Percentiles rank a stretch among this genome's conserved stretches.
Evolutionary conservation across 2,329 filamentous ascomycete species (phyloP).

Genomic region (Aureobasidium subglaciale): DNA sequence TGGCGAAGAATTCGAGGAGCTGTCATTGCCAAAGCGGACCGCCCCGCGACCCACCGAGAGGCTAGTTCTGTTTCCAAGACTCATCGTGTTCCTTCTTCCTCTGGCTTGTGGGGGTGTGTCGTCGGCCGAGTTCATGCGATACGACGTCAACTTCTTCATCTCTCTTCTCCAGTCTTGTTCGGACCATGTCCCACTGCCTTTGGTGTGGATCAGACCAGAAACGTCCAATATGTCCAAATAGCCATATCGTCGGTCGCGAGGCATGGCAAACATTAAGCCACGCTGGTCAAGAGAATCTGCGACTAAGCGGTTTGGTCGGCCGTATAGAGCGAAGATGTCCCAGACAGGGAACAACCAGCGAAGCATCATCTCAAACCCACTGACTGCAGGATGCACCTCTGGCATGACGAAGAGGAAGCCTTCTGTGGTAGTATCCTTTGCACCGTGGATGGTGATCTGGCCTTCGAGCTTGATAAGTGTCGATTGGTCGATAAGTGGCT

Average conservation of each 20-base stretch:
- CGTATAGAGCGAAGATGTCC: conserved; percentile 87
- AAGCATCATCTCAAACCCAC: conserved; percentile 91
- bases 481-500: conserved; percentile 87
- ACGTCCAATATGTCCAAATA: conserved; percentile 89
- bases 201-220: conserved; percentile 66
- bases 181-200: conserved; percentile 69
- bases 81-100: conserved; percentile 19
- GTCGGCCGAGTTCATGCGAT: conserved; percentile 55
- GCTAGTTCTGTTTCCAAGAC: conserved; percentile 32
- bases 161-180: conserved; percentile 86
- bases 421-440: conserved; percentile 69
- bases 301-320: conserved; percentile 76
- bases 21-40: conserved; percentile 38
- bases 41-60: conserved; percentile 28
- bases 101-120: conserved; percentile 12
- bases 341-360: conserved; percentile 89
- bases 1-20: conserved; percentile 37
- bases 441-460: conserved; percentile 76
- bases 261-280: conserved; percentile 98
- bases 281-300: conserved; percentile 80
- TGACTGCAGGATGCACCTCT: conserved; percentile 83
- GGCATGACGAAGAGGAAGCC: conserved; percentile 99
- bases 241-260: conserved; percentile 76
- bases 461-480: conserved; percentile 93
- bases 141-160: conserved; percentile 80